phyloP scores from a whole-genome alignment of 2,329 filamentous ascomycete genomes.

The Raffaelea albimanens region DNA sequence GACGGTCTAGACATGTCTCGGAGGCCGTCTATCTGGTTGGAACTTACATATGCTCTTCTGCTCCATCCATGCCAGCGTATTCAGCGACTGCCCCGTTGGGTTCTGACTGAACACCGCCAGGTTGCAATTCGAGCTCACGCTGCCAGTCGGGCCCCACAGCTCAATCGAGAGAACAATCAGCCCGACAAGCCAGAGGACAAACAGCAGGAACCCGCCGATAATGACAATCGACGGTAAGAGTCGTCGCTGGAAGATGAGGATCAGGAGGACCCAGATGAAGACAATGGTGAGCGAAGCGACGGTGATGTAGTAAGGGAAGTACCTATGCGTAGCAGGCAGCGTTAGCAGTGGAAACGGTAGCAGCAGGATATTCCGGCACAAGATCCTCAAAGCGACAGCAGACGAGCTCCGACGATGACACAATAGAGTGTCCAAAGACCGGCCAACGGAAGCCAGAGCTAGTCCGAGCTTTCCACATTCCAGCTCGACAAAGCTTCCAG shows the following conservation, averaged over 20 bases:
- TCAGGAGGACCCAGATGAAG: slow-evolving; percentile 58
- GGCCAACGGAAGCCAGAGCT: too few relatives aligned
- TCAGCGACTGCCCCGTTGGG: slow-evolving; percentile 39
- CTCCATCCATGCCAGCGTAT: slow-evolving; percentile 54
- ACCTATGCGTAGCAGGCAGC: slow-evolving; percentile 34
- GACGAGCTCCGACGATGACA: too few relatives aligned
- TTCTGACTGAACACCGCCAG: slow-evolving; percentile 43
- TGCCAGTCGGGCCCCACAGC: slow-evolving; percentile 51
- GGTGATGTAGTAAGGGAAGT: slow-evolving; percentile 58
- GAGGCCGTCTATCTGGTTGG: too few relatives aligned
- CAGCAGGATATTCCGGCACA: background rate
- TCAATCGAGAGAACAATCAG: slow-evolving; percentile 52
- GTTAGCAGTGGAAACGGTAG: background rate
- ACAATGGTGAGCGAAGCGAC: slow-evolving; percentile 48
- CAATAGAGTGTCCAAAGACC: too few relatives aligned
- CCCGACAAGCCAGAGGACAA: slow-evolving; percentile 59
- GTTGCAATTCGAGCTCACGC: slow-evolving; percentile 51
- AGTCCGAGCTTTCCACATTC: too few relatives aligned
- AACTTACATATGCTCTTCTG: slow-evolving; percentile 53
- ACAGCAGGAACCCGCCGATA: slow-evolving; percentile 56
- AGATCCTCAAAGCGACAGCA: too few relatives aligned
- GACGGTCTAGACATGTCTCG: too few relatives aligned
- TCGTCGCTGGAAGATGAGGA: slow-evolving; percentile 50
- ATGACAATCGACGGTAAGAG: slow-evolving; percentile 53
- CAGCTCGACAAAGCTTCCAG: too few relatives aligned